A percentile compares a stretch with the other conserved stretches of the same genome.
phyloP scores from a whole-genome alignment of 192 early-diverging fungal species.

The Podila clonocystis region DNA sequence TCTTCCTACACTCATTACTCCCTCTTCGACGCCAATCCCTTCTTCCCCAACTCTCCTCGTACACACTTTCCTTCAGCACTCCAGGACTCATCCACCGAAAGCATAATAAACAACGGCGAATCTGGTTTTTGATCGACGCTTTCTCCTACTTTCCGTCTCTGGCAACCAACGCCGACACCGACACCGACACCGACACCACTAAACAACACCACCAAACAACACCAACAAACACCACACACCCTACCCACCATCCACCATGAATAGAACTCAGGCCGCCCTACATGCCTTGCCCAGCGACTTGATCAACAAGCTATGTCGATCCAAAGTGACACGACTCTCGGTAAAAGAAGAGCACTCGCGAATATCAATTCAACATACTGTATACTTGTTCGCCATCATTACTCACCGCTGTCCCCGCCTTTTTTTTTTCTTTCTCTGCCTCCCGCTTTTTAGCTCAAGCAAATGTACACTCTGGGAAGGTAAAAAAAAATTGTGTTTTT shows the following conservation, averaged over 20 bases:
- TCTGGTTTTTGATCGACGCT: too few relatives aligned
- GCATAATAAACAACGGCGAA: too few relatives aligned
- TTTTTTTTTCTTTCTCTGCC: not conserved
- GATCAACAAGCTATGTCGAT: slow-evolving; percentile 38
- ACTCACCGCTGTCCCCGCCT: not conserved
- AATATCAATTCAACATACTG: too few relatives aligned
- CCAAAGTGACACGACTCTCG: slow-evolving; percentile 36
- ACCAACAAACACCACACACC: not conserved
- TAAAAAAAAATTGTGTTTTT: not conserved
- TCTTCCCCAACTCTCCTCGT: too few relatives aligned
- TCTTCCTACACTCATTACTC: not conserved
- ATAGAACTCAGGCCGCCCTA: slow-evolving; percentile 30
- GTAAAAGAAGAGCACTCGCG: not conserved
- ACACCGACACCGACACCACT: not conserved
- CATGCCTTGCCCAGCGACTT: slow-evolving; percentile 37
- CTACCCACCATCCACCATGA: slow-evolving; percentile 7
- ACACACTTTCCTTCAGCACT: too few relatives aligned
- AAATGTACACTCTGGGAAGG: slow-evolving; percentile 47
- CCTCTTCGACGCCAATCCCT: not conserved
- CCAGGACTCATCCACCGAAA: too few relatives aligned
- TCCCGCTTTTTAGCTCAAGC: slow-evolving; percentile 14
- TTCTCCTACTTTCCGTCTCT: too few relatives aligned
- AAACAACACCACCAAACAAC: not conserved
- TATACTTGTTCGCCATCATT: not conserved
- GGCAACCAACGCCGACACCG: too few relatives aligned